Percentiles rank a stretch among this genome's conserved stretches.
Conservation (phyloP, 192 early-diverging fungal species). For the Backusella parvicylindrica region DNA sequence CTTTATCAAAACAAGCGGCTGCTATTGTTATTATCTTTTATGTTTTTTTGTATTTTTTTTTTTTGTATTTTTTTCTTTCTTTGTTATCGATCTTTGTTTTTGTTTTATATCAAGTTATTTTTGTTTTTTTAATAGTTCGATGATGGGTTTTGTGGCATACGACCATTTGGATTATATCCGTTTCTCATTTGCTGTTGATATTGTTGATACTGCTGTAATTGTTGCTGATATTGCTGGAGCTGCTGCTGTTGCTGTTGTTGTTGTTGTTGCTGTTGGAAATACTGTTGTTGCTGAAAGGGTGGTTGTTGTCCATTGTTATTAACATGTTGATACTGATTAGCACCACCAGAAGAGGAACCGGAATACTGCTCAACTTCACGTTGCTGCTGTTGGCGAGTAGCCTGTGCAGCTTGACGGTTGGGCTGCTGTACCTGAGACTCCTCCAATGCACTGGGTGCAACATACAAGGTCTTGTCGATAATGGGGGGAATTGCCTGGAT, state of each 20-base stretch:
- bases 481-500: constrained; percentile 97
- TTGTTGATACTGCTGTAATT: neutral
- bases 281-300: neutral
- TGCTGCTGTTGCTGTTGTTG: neutral
- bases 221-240: neutral
- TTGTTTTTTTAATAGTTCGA: neutral
- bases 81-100: neutral
- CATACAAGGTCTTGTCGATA: constrained; percentile 92
- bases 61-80: neutral
- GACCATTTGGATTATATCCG: neutral
- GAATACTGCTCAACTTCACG: constrained; percentile 40
- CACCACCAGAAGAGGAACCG: constrained; percentile 1
- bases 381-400: constrained; percentile 30
- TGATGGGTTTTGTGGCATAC: neutral
- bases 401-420: constrained; percentile 31
- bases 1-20: neutral
- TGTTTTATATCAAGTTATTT: neutral
- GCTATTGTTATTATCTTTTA: neutral
- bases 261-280: neutral
- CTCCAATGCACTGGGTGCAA: constrained; percentile 73
- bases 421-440: constrained; percentile 58
- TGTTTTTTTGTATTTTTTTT: neutral
- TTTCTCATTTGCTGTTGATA: neutral
- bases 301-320: constrained; percentile 12
- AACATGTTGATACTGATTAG: constrained; percentile 37